These are phyloP conservation scores for Scheffersomyces insectosa DNA, from an alignment of 1,139 yeast species.

Conservation along the genomic window DNA sequence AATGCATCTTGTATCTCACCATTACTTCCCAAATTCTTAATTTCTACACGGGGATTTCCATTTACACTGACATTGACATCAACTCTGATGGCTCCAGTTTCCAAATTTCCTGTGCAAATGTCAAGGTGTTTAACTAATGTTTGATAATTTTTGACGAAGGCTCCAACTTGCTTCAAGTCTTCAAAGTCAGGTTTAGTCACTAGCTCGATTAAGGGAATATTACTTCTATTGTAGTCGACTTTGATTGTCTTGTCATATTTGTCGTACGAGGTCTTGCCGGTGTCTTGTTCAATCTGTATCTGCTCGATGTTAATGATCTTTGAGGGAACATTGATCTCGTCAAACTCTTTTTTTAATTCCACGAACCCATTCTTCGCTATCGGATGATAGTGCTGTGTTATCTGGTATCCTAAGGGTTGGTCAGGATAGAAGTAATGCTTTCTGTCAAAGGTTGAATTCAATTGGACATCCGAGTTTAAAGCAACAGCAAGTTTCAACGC, in stretches of 20 bases:
- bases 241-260: constrained; percentile 41
- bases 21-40: constrained; percentile 85
- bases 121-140: constrained; percentile 64
- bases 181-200: constrained; percentile 90
- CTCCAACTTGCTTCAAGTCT: constrained; percentile 64
- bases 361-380: constrained; percentile 69
- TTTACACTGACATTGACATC: constrained; percentile 88
- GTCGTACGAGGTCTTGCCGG: constrained; percentile 77
- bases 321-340: constrained; percentile 47
- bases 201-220: constrained; percentile 84
- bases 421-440: constrained; percentile 97
- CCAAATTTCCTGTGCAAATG: constrained; percentile 87
- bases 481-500: constrained; percentile 79
- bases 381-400: constrained; percentile 87
- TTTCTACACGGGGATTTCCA: constrained; percentile 73
- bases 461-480: constrained; percentile 59
- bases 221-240: constrained; percentile 81
- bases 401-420: constrained; percentile 94
- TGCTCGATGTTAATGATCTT: constrained; percentile 61
- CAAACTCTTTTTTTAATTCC: constrained; percentile 48
- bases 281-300: constrained; percentile 90
- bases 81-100: constrained; percentile 92
- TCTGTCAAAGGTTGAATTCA: constrained; percentile 73
- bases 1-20: constrained; percentile 80
- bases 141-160: constrained; percentile 82